phyloP scores from a whole-genome alignment of 2,329 filamentous ascomycete genomes.

The Claviceps paspali region DNA sequence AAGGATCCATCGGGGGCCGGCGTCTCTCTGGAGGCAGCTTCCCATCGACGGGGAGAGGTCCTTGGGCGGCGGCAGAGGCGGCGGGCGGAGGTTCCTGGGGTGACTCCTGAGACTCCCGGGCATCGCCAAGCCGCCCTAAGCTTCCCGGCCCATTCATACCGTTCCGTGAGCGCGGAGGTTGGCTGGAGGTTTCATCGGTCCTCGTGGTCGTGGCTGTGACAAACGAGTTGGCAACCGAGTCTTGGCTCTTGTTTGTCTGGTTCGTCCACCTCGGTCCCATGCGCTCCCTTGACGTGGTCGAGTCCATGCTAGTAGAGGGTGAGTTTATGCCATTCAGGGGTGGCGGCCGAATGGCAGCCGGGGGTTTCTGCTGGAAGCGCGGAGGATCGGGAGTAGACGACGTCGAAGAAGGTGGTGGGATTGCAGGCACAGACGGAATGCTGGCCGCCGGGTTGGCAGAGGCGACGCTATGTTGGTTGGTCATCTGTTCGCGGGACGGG shows the following conservation, averaged over 20 bases:
- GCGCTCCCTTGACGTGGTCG: slow-evolving; percentile 22
- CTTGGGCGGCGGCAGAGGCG: neutral
- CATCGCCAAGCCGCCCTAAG: slow-evolving; percentile 21
- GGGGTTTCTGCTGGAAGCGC: slow-evolving; percentile 15
- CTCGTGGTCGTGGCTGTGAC: slow-evolving; percentile 14
- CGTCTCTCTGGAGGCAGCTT: slow-evolving; percentile 45
- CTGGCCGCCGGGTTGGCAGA: slow-evolving; percentile 7
- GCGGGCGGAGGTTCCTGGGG: slow-evolving; percentile 6
- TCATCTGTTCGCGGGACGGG: slow-evolving; percentile 13
- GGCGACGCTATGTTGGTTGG: slow-evolving; percentile 10
- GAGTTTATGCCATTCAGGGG: slow-evolving; percentile 29
- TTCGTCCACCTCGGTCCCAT: slow-evolving; percentile 31
- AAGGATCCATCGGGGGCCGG: slow-evolving; percentile 50
- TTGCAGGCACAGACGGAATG: slow-evolving; percentile 5
- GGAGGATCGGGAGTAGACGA: slow-evolving; percentile 11
- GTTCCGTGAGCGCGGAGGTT: slow-evolving; percentile 38
- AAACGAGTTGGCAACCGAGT: slow-evolving; percentile 36
- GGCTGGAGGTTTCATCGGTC: slow-evolving; percentile 35
- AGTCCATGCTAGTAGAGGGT: slow-evolving; percentile 37
- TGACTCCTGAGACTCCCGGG: slow-evolving; percentile 8
- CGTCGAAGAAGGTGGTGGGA: slow-evolving; percentile 8
- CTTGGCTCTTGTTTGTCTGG: slow-evolving; percentile 40
- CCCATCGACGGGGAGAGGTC: slow-evolving; percentile 14
- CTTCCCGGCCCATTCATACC: slow-evolving; percentile 26
- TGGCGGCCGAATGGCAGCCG: slow-evolving; percentile 16